These are phyloP conservation scores for Elsinoe ampelina DNA, from an alignment of 2,329 filamentous ascomycete species.

Conservation along the genomic window DNA sequence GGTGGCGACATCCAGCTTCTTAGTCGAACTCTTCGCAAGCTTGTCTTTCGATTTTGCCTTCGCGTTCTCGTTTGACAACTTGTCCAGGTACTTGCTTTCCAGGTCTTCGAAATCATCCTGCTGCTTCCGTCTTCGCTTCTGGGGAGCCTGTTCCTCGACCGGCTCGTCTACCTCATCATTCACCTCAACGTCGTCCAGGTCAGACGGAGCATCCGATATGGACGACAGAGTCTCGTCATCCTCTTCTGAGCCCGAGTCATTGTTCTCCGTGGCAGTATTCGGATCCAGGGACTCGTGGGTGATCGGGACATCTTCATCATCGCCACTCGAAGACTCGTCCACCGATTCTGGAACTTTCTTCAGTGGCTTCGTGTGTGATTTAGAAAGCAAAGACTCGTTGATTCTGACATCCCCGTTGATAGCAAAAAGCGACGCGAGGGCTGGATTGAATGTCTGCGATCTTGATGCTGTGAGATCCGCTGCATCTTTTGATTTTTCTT, in stretches of 20 bases:
- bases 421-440: slow-evolving; percentile 40
- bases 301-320: slow-evolving; percentile 18
- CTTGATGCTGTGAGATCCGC: not conserved
- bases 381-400: slow-evolving; percentile 27
- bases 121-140: slow-evolving; percentile 51
- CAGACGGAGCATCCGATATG: slow-evolving; percentile 21
- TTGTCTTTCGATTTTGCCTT: slow-evolving; percentile 15
- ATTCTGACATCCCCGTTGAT: slow-evolving; percentile 27
- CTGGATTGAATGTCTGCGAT: slow-evolving; percentile 29
- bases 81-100: slow-evolving; percentile 48
- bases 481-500: slow-evolving; percentile 2
- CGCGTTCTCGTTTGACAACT: slow-evolving; percentile 44
- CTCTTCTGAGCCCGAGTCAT: slow-evolving; percentile 24
- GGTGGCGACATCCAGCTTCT: too few species aligned
- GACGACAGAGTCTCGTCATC: slow-evolving; percentile 21
- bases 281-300: slow-evolving; percentile 32
- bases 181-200: slow-evolving; percentile 20
- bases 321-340: slow-evolving; percentile 15
- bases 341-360: slow-evolving; percentile 18
- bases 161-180: slow-evolving; percentile 27
- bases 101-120: slow-evolving; percentile 22
- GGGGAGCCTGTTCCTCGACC: slow-evolving; percentile 24
- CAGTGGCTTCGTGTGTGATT: not conserved
- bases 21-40: slow-evolving; percentile 19
- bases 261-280: slow-evolving; percentile 19